Conservation (phyloP, 2,329 filamentous ascomycete genomes). For the Orbilia blumenaviensis region DNA sequence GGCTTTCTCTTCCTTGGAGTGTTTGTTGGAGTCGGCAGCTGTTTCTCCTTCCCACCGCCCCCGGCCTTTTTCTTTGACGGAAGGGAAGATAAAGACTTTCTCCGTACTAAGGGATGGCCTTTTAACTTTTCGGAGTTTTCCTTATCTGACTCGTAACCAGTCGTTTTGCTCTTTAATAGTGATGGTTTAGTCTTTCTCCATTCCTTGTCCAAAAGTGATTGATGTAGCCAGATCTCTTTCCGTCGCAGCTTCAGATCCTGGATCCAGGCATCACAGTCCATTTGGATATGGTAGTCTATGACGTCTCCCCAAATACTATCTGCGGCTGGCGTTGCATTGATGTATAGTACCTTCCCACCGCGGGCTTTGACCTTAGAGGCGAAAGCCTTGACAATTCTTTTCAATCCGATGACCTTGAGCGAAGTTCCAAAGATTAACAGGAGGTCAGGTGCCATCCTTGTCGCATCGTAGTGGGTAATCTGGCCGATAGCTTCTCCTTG, state of each 20-base stretch:
- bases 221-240: conserved; percentile 67
- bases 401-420: conserved; percentile 75
- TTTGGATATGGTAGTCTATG: conserved; percentile 78
- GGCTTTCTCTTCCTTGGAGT: conserved; percentile 38
- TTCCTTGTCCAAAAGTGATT: conserved; percentile 41
- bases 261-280: conserved; percentile 80
- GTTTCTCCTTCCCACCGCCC: conserved; percentile 21
- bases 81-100: conserved; percentile 39
- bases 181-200: conserved; percentile 45
- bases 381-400: conserved; percentile 75
- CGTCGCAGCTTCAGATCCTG: conserved; percentile 69
- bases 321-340: conserved; percentile 76
- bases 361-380: conserved; percentile 73
- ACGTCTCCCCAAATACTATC: conserved; percentile 77
- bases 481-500: conserved; percentile 73
- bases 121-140: conserved; percentile 38
- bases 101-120: conserved; percentile 34
- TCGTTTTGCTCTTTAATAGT: conserved; percentile 41
- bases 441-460: conserved; percentile 70
- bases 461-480: conserved; percentile 74
- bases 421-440: conserved; percentile 77
- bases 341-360: conserved; percentile 75
- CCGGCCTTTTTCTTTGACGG: conserved; percentile 37
- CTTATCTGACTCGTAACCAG: conserved; percentile 49
- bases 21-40: conserved; percentile 40